Evolutionary conservation across 768 basidiomycete species (phyloP), one percentile per base, ranked within the genome.

Genomic region (Sutorius australiensis): DNA sequence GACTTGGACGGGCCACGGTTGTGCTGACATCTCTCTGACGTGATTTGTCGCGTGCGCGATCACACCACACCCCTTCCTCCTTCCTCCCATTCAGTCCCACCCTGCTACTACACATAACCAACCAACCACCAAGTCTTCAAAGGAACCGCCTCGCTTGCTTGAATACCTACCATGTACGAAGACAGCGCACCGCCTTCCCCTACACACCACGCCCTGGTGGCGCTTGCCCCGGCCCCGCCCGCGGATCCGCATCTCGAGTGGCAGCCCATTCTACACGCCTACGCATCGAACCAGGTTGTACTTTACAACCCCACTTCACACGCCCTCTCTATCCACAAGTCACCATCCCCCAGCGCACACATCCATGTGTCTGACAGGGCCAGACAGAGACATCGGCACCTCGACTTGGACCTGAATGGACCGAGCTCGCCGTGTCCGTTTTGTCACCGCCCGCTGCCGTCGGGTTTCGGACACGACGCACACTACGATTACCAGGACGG

Each of bases 261-360:
- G 90, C 86, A 80, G 49, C 84, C 89, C 1, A 90, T 93, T 55
- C 75, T 92, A 16, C 89, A 90, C 42, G 79, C 80, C n/a, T 89
- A 90, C 42, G 79, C 80, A 16, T 85, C 87, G 0, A 88, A 90
- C 68, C 89, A 92, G 62, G 84, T 93, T 33, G 92, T 94, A 14
- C 77, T 93, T 8, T 94, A 92, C 72, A 90, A 94, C 64, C 84
- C 92, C 0, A 84, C 80, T 2, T 91, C 87, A 1, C 91, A 93
- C 64, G 90, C 91, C 2, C 73, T 94, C 19, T 80, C 90, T 16
- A 86, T 91, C 53, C 75, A 75, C 46, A 57, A 57, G 40, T 70
- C 71, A 27, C 64, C 73, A 39, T 70, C 71, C 31, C 64, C 73
- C 34, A 53, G 45, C 50, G 38, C 58, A 5, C 54, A 55, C 24